Conservation (phyloP, 495 filamentous ascomycete species). For the Lasiosphaeris hirsuta region DNA sequence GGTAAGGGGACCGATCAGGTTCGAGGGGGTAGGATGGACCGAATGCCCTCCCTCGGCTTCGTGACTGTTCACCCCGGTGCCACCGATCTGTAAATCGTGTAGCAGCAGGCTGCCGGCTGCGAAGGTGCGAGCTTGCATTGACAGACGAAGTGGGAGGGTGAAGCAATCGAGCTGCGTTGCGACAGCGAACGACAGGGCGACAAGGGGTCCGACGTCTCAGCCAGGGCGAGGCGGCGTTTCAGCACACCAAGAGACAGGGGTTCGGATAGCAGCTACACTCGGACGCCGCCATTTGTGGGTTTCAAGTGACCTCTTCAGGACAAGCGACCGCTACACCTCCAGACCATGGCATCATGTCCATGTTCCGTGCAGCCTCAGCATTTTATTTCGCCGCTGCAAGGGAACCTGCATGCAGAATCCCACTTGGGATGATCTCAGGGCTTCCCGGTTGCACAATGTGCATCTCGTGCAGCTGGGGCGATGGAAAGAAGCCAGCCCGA, state of each 20-base stretch:
- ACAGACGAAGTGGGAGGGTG: slow-evolving; percentile 10
- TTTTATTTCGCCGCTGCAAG: neutral
- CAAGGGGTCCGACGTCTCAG: slow-evolving; percentile 29
- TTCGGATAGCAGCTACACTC: slow-evolving; percentile 1
- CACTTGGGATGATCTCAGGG: neutral
- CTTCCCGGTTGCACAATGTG: too few species aligned
- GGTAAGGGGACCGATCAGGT: neutral
- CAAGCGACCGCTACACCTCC: neutral
- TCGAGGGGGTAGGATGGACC: neutral
- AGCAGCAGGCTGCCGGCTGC: slow-evolving; percentile 8
- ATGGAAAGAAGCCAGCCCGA: too few species aligned
- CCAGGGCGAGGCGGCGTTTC: slow-evolving; percentile 22
- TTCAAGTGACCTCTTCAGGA: slow-evolving; percentile 3
- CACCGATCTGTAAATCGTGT: slow-evolving; percentile 12
- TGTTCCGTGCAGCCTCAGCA: neutral
- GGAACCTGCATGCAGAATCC: neutral
- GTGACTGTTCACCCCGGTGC: neutral
- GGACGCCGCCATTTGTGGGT: slow-evolving; percentile 6
- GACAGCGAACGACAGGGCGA: slow-evolving; percentile 4
- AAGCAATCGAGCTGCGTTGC: slow-evolving; percentile 6
- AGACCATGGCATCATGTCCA: neutral
- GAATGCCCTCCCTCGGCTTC: neutral
- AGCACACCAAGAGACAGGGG: slow-evolving; percentile 16
- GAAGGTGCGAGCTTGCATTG: slow-evolving; percentile 17
- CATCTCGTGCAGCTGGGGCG: too few species aligned